A percentile compares a stretch with the other conserved stretches of the same genome.
Conservation (phyloP, 441 rosid species). For the Eruca vesicaria region DNA sequence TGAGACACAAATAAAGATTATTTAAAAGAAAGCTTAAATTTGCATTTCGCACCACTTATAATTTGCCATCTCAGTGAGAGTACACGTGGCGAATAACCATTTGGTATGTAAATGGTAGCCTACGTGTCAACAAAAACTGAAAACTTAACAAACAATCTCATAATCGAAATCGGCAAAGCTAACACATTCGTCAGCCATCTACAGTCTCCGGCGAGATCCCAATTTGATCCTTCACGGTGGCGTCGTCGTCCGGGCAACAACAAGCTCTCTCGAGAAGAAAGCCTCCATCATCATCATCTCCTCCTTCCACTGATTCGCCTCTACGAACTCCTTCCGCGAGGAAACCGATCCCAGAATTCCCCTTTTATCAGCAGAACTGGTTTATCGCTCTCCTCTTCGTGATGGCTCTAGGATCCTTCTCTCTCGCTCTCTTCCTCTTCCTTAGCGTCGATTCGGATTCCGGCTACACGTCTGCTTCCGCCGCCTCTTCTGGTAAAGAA, state of each 20-base stretch:
- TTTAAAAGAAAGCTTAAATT: neutral
- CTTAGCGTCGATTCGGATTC: slow-evolving; percentile 60
- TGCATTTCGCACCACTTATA: slow-evolving; percentile 12
- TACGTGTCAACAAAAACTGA: slow-evolving; percentile 10
- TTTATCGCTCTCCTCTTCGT: slow-evolving; percentile 67
- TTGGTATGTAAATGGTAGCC: slow-evolving; percentile 4
- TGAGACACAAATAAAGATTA: too few relatives aligned
- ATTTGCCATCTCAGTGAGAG: neutral
- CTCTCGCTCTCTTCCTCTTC: slow-evolving; percentile 67
- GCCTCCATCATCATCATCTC: slow-evolving; percentile 20
- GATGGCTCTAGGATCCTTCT: slow-evolving; percentile 75
- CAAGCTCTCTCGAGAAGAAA: slow-evolving; percentile 61
- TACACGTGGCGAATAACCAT: slow-evolving; percentile 10
- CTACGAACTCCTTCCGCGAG: slow-evolving; percentile 33
- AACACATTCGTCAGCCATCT: too few relatives aligned
- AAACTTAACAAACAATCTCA: neutral
- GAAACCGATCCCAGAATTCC: slow-evolving; percentile 38
- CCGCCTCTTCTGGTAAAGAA: slow-evolving; percentile 47
- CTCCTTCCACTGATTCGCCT: slow-evolving; percentile 32
- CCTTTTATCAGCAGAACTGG: slow-evolving; percentile 92
- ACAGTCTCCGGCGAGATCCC: neutral
- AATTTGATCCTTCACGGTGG: slow-evolving; percentile 58
- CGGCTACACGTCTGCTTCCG: slow-evolving; percentile 46
- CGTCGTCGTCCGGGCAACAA: slow-evolving; percentile 71
- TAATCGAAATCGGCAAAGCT: neutral